phyloP scores from a whole-genome alignment of 1,139 yeast genomes.

The Yamadazyma buinensis region DNA sequence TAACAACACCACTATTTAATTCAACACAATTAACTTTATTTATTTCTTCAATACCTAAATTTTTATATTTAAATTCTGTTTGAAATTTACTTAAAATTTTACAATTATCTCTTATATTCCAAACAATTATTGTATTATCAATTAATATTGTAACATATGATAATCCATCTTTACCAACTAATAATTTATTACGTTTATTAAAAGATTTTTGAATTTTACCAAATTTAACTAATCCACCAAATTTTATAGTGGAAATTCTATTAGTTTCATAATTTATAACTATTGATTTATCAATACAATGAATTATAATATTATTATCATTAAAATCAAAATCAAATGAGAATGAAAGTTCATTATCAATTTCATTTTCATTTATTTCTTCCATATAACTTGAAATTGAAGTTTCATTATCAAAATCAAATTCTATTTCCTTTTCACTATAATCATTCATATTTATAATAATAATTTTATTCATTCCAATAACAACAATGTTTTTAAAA shows the following conservation, averaged over 20 bases:
- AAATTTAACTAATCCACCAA: slow-evolving; percentile 16
- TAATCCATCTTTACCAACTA: slow-evolving; percentile 39
- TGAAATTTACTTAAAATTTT: slow-evolving; percentile 9
- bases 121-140: slow-evolving; percentile 35
- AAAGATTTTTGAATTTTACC: slow-evolving; percentile 15
- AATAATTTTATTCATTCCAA: slow-evolving; percentile 12
- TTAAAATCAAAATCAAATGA: slow-evolving; percentile 52
- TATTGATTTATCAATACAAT: slow-evolving; percentile 22
- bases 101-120: slow-evolving; percentile 32
- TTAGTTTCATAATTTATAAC: slow-evolving; percentile 20
- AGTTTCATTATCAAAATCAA: not conserved
- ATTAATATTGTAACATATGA: slow-evolving; percentile 33
- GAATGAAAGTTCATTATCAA: not conserved
- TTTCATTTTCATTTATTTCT: not conserved
- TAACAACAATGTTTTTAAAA: slow-evolving; percentile 25
- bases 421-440: not conserved
- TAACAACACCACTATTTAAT: slow-evolving; percentile 43
- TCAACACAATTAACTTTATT: slow-evolving; percentile 25
- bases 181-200: slow-evolving; percentile 9
- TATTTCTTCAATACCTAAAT: slow-evolving; percentile 13
- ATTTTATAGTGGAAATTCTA: slow-evolving; percentile 9
- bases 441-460: not conserved
- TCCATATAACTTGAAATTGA: slow-evolving; percentile 11
- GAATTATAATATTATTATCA: slow-evolving; percentile 35
- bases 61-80: slow-evolving; percentile 15